Base-by-base conservation (phyloP, 106 monocot species). In the Acorus gramineus region DNA sequence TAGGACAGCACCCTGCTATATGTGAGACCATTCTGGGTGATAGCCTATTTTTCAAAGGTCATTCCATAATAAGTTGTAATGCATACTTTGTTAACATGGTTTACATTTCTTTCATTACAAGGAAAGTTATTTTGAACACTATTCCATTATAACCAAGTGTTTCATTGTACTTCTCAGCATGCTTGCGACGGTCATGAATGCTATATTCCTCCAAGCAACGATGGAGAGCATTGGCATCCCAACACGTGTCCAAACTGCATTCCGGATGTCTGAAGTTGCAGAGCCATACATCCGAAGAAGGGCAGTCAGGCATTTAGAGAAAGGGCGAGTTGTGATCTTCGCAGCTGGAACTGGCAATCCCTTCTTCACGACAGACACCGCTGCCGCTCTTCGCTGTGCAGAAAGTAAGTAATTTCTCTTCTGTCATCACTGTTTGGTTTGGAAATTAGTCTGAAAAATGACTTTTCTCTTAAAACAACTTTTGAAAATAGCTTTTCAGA, bases 161-260 rank as follows among this genome's bases (percentile, higher is more conserved):
- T 28, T 28, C 28, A 28, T 28, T 28, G 28, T 28, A 28, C 28
- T 28, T 28, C 28, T 63, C 60, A 96, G 95, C 55, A 96, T 96
- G 95, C 71, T 96, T n/a, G 95, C 90, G 12, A 96, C 95, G 14
- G 95, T 96, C 57, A 91, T 96, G 95, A 96, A 96, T 75, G 95
- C 95, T 46, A 96, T 96, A 52, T 96, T 96, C 66, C 70, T 96
- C 69, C 95, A 96, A 87, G 95, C 90, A 55, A 96, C 95, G 50
- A 96, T 96, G 95, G 95, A 96, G 77, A 96, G 95, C 80, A 84
- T 96, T 62, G 95, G 95, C 47, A 90, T 96, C 11, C 95, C 95
- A 1, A 96, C 95, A 8, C 86, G 95, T 69, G 95, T 96, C 13
- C 95, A 96, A 66, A 96, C 95, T 50, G 95, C 95, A 54, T 87